Conservation (phyloP, 2,329 filamentous ascomycete species). For the Penicillium polonicum region DNA sequence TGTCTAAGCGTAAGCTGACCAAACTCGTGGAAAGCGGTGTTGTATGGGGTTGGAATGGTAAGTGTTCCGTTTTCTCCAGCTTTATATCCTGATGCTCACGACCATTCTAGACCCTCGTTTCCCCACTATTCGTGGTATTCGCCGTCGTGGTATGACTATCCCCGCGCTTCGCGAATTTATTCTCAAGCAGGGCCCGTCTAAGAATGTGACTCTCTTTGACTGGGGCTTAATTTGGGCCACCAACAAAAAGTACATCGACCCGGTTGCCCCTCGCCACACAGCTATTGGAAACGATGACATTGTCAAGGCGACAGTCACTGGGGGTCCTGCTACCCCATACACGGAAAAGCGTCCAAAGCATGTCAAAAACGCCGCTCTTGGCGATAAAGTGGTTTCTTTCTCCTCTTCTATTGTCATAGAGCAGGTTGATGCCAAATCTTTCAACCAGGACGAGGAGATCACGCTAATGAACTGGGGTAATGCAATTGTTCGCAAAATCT, state of each 20-base stretch:
- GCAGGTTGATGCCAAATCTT: conserved; percentile 52
- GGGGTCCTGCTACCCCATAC: too few relatives aligned
- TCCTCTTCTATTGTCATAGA: too few relatives aligned
- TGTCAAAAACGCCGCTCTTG: too few relatives aligned
- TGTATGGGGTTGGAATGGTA: too few relatives aligned
- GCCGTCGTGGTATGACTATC: conserved; percentile 51
- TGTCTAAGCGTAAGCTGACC: too few relatives aligned
- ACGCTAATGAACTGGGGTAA: conserved; percentile 94
- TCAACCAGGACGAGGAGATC: conserved; percentile 78
- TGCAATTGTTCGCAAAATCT: conserved; percentile 50
- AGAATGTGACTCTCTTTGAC: conserved; percentile 50
- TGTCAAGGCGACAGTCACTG: conserved; percentile 51
- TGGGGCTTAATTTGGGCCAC: conserved; percentile 51
- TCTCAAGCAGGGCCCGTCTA: conserved; percentile 50
- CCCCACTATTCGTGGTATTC: conserved; percentile 50
- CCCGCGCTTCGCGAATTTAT: conserved; percentile 51
- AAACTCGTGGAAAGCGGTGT: too few relatives aligned
- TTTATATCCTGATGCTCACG: too few relatives aligned
- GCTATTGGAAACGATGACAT: conserved; percentile 50
- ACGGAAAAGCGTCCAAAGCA: too few relatives aligned
- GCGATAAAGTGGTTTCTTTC: too few relatives aligned
- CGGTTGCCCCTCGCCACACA: conserved; percentile 70
- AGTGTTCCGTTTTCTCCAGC: too few relatives aligned
- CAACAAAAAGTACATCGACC: conserved; percentile 82
- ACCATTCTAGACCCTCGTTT: too few relatives aligned